phyloP scores from a whole-genome alignment of 2,329 filamentous ascomycete genomes.

The Emergomyces africanus region DNA sequence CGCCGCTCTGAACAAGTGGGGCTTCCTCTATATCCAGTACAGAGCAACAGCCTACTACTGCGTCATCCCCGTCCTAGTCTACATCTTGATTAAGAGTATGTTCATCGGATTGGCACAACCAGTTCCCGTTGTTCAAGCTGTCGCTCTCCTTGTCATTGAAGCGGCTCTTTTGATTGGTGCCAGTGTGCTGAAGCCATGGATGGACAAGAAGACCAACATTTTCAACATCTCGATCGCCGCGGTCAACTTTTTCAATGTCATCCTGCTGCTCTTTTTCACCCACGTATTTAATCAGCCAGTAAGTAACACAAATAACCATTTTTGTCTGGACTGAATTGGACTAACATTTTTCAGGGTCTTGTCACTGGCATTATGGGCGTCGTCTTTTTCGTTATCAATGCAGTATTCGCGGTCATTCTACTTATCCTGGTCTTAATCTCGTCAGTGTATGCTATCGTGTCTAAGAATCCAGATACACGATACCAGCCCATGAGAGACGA shows the following conservation, averaged over 20 bases:
- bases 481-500: constrained; percentile 97
- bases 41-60: constrained; percentile 94
- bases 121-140: constrained; percentile 58
- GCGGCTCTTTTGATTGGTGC: constrained; percentile 62
- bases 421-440: constrained; percentile 70
- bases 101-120: constrained; percentile 74
- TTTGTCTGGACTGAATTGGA: constrained; percentile 1
- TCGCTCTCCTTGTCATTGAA: constrained; percentile 75
- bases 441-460: constrained; percentile 66
- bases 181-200: constrained; percentile 78
- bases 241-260: constrained; percentile 80
- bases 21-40: constrained; percentile 95
- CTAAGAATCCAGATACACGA: constrained; percentile 86
- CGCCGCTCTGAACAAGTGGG: constrained; percentile 92
- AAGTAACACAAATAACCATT: constrained; percentile 22
- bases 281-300: constrained; percentile 72
- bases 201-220: constrained; percentile 96
- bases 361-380: constrained; percentile 83
- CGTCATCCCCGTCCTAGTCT: constrained; percentile 64
- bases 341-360: constrained; percentile 39
- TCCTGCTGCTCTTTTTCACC: constrained; percentile 83
- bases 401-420: constrained; percentile 67
- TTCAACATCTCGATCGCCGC: constrained; percentile 90
- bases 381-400: constrained; percentile 78
- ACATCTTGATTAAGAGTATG: constrained; percentile 76